Percentiles rank a stretch among this genome's conserved stretches.
phyloP scores from a whole-genome alignment of 176 grass and related monocot genomes.

The Bothriochloa decipiens region DNA sequence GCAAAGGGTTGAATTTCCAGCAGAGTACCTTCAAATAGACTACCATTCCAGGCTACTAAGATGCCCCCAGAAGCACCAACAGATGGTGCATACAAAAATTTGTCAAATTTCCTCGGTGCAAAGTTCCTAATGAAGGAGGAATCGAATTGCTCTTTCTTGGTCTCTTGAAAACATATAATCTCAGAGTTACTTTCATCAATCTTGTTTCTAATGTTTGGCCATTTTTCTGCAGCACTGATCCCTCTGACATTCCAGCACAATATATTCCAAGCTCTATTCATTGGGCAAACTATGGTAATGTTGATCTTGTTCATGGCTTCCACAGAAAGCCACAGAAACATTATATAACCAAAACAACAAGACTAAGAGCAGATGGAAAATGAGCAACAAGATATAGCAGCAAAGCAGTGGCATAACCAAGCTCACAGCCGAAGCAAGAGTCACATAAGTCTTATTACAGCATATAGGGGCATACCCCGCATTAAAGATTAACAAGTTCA shows the following conservation, averaged over 20 bases:
- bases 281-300: no score
- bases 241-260: neutral
- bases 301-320: no score
- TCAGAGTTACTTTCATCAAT: neutral
- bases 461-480: no score
- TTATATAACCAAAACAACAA: no score
- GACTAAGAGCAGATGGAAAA: no score
- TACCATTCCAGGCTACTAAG: neutral
- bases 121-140: neutral
- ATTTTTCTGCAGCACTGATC: neutral
- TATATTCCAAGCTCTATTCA: neutral
- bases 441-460: no score
- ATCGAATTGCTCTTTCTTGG: neutral
- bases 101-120: neutral
- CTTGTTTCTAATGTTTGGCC: neutral
- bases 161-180: neutral
- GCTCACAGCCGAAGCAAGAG: no score
- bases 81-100: neutral
- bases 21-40: fast-evolving
- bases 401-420: no score
- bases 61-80: neutral
- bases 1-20: neutral
- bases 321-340: no score
- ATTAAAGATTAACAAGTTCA: no score
- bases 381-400: no score